These are phyloP conservation scores for Trametes meyenii DNA, from an alignment of 768 basidiomycete genomes.

Conservation along the genomic window DNA sequence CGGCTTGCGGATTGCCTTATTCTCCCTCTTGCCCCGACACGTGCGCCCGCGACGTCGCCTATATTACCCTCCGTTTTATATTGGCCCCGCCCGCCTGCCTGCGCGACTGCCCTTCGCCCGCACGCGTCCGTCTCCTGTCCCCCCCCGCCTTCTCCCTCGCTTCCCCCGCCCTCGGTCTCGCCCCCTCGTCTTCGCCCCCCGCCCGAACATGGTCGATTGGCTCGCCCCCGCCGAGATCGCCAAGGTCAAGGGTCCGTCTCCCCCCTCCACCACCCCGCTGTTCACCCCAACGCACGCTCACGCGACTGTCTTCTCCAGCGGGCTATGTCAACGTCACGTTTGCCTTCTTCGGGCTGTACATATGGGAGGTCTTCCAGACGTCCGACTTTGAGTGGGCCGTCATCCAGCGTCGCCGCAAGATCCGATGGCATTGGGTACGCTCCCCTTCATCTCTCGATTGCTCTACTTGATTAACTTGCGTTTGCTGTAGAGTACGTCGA, in stretches of 20 bases:
- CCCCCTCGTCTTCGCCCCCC: neutral
- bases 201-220: slow-evolving; percentile 53
- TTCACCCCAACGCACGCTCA: neutral
- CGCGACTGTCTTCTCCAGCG: slow-evolving; percentile 37
- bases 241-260: slow-evolving; percentile 26
- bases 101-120: neutral
- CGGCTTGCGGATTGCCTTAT: neutral
- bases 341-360: slow-evolving; percentile 63
- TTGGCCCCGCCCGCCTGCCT: neutral
- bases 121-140: slow-evolving; percentile 6
- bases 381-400: slow-evolving; percentile 71
- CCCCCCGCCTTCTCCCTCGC: slow-evolving; percentile 1
- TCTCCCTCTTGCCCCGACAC: slow-evolving; percentile 10
- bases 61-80: slow-evolving; percentile 11
- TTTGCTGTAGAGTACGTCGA: slow-evolving; percentile 6
- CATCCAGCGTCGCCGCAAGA: slow-evolving; percentile 54
- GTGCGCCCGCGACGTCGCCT: slow-evolving; percentile 14
- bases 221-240: slow-evolving; percentile 45
- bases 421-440: slow-evolving; percentile 73
- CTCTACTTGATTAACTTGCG: slow-evolving; percentile 45
- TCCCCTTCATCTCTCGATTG: slow-evolving; percentile 37
- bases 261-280: neutral
- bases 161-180: slow-evolving; percentile 4
- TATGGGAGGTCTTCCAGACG: slow-evolving; percentile 70
- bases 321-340: slow-evolving; percentile 64